Percentiles rank a stretch among this genome's conserved stretches.
These are phyloP conservation scores for Cladosporium sp. DNA, from an alignment of 2,329 filamentous ascomycete species.

Conservation along the genomic window DNA sequence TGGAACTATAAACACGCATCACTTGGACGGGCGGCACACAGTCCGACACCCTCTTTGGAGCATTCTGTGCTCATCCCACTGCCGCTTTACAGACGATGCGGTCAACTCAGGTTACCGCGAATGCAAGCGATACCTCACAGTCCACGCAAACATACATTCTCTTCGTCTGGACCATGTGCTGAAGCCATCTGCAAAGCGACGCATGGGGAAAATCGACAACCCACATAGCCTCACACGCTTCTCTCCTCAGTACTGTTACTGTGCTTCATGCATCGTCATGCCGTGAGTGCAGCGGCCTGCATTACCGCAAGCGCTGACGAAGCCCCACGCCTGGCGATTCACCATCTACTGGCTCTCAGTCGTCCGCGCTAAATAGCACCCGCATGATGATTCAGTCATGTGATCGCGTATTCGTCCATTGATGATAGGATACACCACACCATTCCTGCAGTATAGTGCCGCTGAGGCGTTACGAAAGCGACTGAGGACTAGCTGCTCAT, in stretches of 20 bases:
- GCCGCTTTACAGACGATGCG: no score
- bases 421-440: conserved; percentile 1
- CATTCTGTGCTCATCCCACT: no score
- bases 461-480: no score
- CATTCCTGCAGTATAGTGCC: background rate
- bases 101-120: no score
- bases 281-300: background rate
- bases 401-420: conserved; percentile 8
- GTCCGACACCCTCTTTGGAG: no score
- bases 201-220: background rate
- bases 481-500: no score
- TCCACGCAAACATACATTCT: background rate
- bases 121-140: background rate
- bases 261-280: background rate
- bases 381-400: conserved; percentile 6
- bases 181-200: background rate
- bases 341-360: conserved; percentile 3
- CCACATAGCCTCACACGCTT: background rate
- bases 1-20: background rate
- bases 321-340: background rate
- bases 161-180: background rate
- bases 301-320: conserved; percentile 3
- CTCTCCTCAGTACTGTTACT: background rate
- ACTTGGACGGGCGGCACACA: no score
- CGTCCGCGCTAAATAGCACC: conserved; percentile 9